phyloP scores from a whole-genome alignment of 2,329 filamentous ascomycete genomes.

The Sarocladium oryzae region DNA sequence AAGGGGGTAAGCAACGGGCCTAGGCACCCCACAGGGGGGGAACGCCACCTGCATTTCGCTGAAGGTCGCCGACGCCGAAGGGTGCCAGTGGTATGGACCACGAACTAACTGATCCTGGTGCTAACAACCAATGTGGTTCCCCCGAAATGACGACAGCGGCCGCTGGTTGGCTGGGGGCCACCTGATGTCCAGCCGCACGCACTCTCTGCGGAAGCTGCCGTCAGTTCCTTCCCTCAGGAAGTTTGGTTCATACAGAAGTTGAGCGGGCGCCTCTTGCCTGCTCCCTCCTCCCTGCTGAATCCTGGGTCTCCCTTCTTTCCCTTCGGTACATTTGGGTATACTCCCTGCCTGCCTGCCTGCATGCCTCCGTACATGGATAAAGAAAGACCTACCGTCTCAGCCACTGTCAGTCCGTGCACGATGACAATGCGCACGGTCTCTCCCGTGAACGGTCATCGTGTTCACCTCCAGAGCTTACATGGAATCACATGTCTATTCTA shows the following conservation, averaged over 20 bases:
- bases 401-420: neutral
- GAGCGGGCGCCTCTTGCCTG: neutral
- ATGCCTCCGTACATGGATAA: too few relatives aligned
- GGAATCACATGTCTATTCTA: too few relatives aligned
- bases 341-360: neutral
- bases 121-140: neutral
- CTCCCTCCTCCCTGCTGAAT: neutral
- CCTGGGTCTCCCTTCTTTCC: neutral
- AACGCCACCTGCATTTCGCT: neutral
- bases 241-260: too few relatives aligned
- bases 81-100: too few relatives aligned
- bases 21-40: neutral
- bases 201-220: constrained; percentile 5
- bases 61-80: too few relatives aligned
- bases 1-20: neutral
- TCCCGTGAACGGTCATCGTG: too few relatives aligned
- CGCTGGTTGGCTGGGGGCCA: constrained; percentile 4
- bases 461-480: too few relatives aligned
- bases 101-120: too few relatives aligned
- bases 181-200: constrained; percentile 4
- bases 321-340: neutral
- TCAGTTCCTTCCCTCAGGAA: too few relatives aligned
- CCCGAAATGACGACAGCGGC: constrained; percentile 5
- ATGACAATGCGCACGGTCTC: neutral
- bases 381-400: too few relatives aligned